Base-by-base conservation (phyloP, 2,329 filamentous ascomycete species). In the Aspergillus brunneoviolaceus region DNA sequence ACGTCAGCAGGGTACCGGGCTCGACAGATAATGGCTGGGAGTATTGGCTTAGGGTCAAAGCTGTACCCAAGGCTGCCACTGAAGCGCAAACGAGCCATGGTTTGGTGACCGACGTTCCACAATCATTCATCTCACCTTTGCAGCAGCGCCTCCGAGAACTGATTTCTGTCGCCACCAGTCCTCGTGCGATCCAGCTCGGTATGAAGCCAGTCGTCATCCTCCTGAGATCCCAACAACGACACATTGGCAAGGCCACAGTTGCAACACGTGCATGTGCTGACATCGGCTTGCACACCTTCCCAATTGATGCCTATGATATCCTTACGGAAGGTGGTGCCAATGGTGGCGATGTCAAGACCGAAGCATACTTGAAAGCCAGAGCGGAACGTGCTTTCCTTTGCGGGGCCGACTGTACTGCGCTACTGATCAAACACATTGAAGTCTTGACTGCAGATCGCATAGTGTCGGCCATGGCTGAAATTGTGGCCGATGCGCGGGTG, bases 241-340 rank as follows among this genome's bases (percentile, higher is more conserved):
- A 91, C 62, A 96, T 98, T 67, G 95, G 95, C 53, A 99, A 99
- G 74, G 83, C 90, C n/a, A 90, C 88, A 2, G 79, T 92, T 23
- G 91, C 91, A 0, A 83, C 81, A 1, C 85, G 86, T 49, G 92
- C 93, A 4, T 96, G 92, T 73, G 85, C 89, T 2, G 94, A 97
- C 69, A 89, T 97, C 63, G 95, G 95, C 3, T 81, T 98, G 16
- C 95, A 99, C 73, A 90, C 88, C 0, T 98, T 96, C 72, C 78
- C 86, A 0, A 90, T 99, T 55, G 92, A 98, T 73, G 90, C 91
- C 0, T 96, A 96, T 69, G 95, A 99, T 69, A 91, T 99, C 48
- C 81, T 96, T 4, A 94, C 92, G n/a, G 94, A 98, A 73, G 91
- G 92, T 14, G 89, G 89, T 49, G 89, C 89, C 1, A 92, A 92